A percentile compares a stretch with the other conserved stretches of the same genome.
These are phyloP conservation scores for Penicillium cosmopolitanum DNA, from an alignment of 495 filamentous ascomycete genomes.

Conservation along the genomic window DNA sequence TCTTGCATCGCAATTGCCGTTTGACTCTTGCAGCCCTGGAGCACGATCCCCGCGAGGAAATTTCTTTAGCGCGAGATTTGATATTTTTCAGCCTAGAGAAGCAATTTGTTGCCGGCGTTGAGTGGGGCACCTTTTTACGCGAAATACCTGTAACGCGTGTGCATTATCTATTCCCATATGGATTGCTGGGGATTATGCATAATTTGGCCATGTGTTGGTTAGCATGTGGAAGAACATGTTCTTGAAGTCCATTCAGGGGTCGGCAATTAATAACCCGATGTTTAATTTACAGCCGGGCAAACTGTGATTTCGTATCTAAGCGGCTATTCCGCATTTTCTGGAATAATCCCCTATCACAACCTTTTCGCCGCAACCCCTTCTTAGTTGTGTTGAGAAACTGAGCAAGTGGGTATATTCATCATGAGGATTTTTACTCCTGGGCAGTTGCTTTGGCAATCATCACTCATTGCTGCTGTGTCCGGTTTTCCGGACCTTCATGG, in stretches of 20 bases:
- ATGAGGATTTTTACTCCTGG: conserved; percentile 17
- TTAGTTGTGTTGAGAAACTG: not conserved
- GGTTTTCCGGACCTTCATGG: conserved; percentile 20
- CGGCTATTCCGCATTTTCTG: not conserved
- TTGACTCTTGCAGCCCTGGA: not conserved
- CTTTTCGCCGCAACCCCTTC: not conserved
- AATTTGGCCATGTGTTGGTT: not conserved
- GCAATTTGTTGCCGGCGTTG: not conserved
- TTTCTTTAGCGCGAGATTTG: not conserved
- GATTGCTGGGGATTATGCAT: not conserved
- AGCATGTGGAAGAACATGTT: conserved; percentile 5
- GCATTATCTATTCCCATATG: not conserved
- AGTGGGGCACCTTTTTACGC: not conserved
- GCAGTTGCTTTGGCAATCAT: conserved; percentile 16
- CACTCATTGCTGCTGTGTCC: conserved; percentile 8
- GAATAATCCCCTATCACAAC: not conserved
- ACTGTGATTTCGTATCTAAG: not conserved
- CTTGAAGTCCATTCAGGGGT: conserved; percentile 21
- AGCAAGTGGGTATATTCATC: not conserved
- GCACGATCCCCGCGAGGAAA: not conserved
- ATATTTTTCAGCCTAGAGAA: not conserved
- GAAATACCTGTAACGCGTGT: not conserved
- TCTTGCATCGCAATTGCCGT: not conserved
- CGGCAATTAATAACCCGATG: conserved; percentile 1
- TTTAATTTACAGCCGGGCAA: no score